Percentiles rank a stretch among this genome's conserved stretches.
Evolutionary conservation across 2,329 filamentous ascomycete genomes (phyloP).

Genomic region (Botrytis porri): DNA sequence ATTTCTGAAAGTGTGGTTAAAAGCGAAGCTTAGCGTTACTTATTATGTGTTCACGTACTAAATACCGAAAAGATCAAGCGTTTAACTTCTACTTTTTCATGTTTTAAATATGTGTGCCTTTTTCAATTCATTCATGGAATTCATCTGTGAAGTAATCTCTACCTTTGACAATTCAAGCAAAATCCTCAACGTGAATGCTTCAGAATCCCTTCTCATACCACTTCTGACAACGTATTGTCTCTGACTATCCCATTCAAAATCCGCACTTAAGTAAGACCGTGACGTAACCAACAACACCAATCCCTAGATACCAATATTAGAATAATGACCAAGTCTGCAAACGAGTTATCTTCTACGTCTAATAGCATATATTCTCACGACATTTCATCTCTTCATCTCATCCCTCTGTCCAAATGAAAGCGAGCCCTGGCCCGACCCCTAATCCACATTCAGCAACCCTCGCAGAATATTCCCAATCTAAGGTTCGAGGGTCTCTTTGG

Average conservation of each 20-base stretch:
- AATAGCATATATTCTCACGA: neutral
- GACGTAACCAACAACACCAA: rapidly evolving
- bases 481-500: too few species aligned
- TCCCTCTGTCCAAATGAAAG: neutral
- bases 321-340: neutral
- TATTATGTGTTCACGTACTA: neutral
- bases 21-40: neutral
- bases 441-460: too few species aligned
- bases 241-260: neutral
- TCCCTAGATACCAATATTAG: neutral
- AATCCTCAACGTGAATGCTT: neutral
- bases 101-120: neutral
- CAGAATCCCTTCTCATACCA: neutral
- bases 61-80: neutral
- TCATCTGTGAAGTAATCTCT: neutral
- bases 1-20: neutral
- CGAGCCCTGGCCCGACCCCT: neutral
- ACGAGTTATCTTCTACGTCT: neutral
- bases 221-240: neutral
- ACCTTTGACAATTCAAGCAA: neutral
- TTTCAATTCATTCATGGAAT: rapidly evolving
- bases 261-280: neutral
- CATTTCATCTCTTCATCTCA: neutral
- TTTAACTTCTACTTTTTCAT: neutral
- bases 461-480: too few species aligned